phyloP scores from a whole-genome alignment of 2,329 filamentous ascomycete species.

The Lachnellula suecica region DNA sequence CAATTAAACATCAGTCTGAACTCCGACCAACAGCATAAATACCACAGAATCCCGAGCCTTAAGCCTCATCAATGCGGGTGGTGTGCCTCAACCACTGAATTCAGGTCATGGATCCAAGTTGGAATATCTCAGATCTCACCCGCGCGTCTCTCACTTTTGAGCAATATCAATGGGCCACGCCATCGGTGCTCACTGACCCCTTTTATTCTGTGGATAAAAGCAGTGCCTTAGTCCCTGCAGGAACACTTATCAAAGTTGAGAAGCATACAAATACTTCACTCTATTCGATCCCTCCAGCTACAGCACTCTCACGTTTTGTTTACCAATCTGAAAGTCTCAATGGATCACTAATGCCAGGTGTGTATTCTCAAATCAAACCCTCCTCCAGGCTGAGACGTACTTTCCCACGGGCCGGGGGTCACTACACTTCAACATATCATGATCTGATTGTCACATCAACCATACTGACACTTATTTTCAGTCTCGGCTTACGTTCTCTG shows the following conservation, averaged over 20 bases:
- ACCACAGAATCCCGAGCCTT: too few species aligned
- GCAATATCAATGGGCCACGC: neutral
- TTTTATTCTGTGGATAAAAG: neutral
- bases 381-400: too few species aligned
- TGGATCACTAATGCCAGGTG: too few species aligned
- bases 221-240: neutral
- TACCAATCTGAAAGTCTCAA: constrained; percentile 4
- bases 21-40: too few species aligned
- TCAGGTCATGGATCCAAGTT: neutral
- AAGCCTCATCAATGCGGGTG: too few species aligned
- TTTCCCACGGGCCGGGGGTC: too few species aligned
- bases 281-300: constrained; percentile 1
- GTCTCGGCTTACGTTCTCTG: constrained; percentile 6
- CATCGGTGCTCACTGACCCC: neutral
- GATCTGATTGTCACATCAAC: too few species aligned
- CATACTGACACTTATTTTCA: too few species aligned
- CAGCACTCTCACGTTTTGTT: constrained; percentile 2
- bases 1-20: too few species aligned
- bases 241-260: constrained; percentile 1
- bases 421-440: too few species aligned
- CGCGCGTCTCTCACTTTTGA: neutral
- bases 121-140: neutral
- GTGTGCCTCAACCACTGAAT: too few species aligned
- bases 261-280: neutral
- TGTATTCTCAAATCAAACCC: too few species aligned